Evolutionary conservation across 2,329 filamentous ascomycete genomes (phyloP), one percentile per base, ranked within the genome.

Genomic region (Fusarium clavum): DNA sequence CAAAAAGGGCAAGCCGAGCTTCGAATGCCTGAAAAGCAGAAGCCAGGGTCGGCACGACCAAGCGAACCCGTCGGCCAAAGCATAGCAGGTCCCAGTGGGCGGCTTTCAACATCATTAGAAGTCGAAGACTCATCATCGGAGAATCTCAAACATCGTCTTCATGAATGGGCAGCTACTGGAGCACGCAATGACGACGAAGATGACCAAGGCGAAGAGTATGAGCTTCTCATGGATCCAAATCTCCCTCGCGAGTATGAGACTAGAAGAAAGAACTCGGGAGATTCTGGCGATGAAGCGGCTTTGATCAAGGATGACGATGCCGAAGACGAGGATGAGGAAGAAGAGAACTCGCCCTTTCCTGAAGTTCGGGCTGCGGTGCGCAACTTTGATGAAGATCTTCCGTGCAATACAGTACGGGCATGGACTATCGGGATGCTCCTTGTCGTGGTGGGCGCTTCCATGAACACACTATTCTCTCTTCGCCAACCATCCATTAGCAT

Each of bases 381-480:
- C 55, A 91, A 91, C 75, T 88, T 87, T 71, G 89, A 91, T 75
- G 86, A 91, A 71, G 86, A 89, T 48, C 75, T 91, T 27, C 90
- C 89, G 2, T 90, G 88, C 79, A 91, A 90, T 76, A 92, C 90
- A 0, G 80, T 91, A 30, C 84, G 89, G 44, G 89, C 88, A 20
- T 91, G 89, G 89, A 83, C 83, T 2, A 90, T 91, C 64, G 89
- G 89, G 6, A 71, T 91, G 54, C 68, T 79, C 6, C 82, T 90
- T 27, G 86, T 88, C 13, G 79, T 87, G 2, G 51, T 89, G 9
- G 87, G 88, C 14, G 87, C 88, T 8, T 87, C 83, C 9, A 86
- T 86, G 81, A 91, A 91, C 77, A 90, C 88, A 8, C 80, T 91
- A 51, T 89, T 90, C 76, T 91, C 85, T 5, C 82, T 91, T 58